Evolutionary conservation across 2,329 filamentous ascomycete species (phyloP).

Genomic region (Chalaropsis ovoidea): DNA sequence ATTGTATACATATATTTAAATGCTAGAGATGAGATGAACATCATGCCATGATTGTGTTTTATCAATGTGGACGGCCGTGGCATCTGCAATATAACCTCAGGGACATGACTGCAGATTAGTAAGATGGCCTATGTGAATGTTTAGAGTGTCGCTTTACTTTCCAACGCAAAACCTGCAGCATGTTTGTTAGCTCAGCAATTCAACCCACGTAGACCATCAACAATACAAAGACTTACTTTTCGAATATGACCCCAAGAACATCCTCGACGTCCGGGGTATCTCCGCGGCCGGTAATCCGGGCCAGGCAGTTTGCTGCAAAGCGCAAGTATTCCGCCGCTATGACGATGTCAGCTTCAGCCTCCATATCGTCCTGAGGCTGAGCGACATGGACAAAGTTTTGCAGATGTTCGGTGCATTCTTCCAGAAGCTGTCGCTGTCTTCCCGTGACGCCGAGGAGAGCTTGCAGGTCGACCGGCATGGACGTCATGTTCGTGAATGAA

Average conservation of each 20-base stretch:
- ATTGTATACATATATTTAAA: background rate
- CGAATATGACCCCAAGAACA: conserved; percentile 90
- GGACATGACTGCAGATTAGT: too few species aligned
- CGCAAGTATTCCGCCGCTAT: conserved; percentile 83
- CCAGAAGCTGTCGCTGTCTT: conserved; percentile 72
- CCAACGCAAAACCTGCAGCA: conserved; percentile 45
- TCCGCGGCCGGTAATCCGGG: conserved; percentile 76
- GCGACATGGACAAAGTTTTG: conserved; percentile 60
- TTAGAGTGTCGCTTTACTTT: conserved; percentile 33
- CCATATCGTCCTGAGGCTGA: conserved; percentile 31
- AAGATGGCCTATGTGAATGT: too few species aligned
- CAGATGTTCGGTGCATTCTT: conserved; percentile 60
- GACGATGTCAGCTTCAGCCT: conserved; percentile 64
- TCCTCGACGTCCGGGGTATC: conserved; percentile 87
- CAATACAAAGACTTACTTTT: conserved; percentile 57
- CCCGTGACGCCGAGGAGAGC: conserved; percentile 85
- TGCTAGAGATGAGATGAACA: background rate
- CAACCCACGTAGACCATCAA: background rate
- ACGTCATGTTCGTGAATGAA: conserved; percentile 61
- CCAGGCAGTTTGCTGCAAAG: conserved; percentile 67
- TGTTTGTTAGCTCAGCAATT: background rate
- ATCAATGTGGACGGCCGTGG: too few species aligned
- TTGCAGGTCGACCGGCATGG: conserved; percentile 59
- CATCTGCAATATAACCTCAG: background rate
- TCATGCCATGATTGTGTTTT: background rate